phyloP scores from a whole-genome alignment of 2,329 filamentous ascomycete species.

The Leptographium radiaticola region DNA sequence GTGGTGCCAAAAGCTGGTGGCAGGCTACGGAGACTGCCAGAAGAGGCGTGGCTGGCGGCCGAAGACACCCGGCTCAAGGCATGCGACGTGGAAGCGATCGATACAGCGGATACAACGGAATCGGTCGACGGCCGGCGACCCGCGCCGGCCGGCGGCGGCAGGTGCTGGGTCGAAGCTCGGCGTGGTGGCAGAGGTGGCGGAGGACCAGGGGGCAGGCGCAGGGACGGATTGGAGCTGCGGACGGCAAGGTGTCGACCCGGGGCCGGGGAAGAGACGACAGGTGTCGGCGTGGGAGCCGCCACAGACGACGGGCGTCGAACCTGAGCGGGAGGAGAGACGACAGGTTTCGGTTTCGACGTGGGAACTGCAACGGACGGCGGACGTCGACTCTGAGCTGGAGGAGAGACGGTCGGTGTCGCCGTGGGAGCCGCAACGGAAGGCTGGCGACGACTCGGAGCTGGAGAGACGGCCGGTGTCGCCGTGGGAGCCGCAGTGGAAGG shows the following conservation, averaged over 20 bases:
- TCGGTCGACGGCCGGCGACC: conserved; percentile 41
- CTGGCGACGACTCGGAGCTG: conserved; percentile 11
- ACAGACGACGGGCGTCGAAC: too few species aligned
- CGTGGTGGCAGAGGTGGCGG: conserved; percentile 41
- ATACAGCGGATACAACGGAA: conserved; percentile 42
- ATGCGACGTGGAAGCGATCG: conserved; percentile 33
- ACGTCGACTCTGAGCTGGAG: conserved; percentile 9
- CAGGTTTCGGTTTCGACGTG: too few species aligned
- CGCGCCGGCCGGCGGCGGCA: conserved; percentile 16
- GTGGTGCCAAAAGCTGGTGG: conserved; percentile 43
- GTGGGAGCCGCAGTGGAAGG: background rate
- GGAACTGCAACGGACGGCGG: background rate
- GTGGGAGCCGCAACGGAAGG: too few species aligned
- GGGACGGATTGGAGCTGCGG: conserved; percentile 18
- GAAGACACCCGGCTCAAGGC: conserved; percentile 36
- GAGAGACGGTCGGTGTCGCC: background rate
- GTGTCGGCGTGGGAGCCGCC: too few species aligned
- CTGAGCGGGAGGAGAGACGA: too few species aligned
- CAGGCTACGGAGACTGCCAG: conserved; percentile 32
- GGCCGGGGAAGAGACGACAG: conserved; percentile 13
- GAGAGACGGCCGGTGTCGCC: background rate
- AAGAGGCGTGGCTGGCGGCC: conserved; percentile 32
- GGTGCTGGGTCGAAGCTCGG: conserved; percentile 29
- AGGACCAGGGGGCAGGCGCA: conserved; percentile 29
- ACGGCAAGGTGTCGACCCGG: conserved; percentile 20